Conservation (phyloP, 1,284 basidiomycete species). For the Pseudozyma sp. region DNA sequence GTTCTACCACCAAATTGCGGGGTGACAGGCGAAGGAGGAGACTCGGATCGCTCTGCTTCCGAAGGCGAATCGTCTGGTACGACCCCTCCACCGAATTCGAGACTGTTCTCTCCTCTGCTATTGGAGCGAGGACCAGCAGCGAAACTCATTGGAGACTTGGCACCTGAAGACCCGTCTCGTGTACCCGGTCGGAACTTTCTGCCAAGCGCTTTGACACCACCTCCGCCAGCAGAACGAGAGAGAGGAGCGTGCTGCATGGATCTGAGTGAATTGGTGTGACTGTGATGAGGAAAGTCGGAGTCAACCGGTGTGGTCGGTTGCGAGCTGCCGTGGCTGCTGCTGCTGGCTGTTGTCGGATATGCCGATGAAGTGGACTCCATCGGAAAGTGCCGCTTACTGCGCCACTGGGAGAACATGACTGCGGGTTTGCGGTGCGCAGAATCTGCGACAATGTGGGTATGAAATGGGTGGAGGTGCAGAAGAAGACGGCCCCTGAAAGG, state of each 20-base stretch:
- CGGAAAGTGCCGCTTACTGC: constrained; percentile 41
- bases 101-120: constrained; percentile 22
- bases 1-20: constrained; percentile 9
- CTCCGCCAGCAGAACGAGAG: constrained; percentile 6
- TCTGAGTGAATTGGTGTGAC: not conserved
- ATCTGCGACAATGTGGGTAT: not conserved
- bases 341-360: constrained; percentile 2
- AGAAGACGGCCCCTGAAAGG: no score
- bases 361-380: constrained; percentile 30
- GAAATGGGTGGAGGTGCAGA: not conserved
- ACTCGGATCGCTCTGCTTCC: constrained; percentile 23
- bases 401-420: constrained; percentile 51
- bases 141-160: constrained; percentile 35
- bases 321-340: not conserved
- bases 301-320: constrained; percentile 14
- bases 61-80: constrained; percentile 39
- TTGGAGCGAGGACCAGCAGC: constrained; percentile 40
- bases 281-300: constrained; percentile 9
- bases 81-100: constrained; percentile 47
- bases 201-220: constrained; percentile 21
- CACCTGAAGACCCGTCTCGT: constrained; percentile 14
- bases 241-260: constrained; percentile 6
- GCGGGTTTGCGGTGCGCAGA: not conserved
- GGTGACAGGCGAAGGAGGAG: constrained; percentile 15
- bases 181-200: constrained; percentile 31